Percentiles rank a stretch among this genome's conserved stretches.
Evolutionary conservation across 2,329 filamentous ascomycete species (phyloP).

Genomic region (Pseudogymnoascus sp.): DNA sequence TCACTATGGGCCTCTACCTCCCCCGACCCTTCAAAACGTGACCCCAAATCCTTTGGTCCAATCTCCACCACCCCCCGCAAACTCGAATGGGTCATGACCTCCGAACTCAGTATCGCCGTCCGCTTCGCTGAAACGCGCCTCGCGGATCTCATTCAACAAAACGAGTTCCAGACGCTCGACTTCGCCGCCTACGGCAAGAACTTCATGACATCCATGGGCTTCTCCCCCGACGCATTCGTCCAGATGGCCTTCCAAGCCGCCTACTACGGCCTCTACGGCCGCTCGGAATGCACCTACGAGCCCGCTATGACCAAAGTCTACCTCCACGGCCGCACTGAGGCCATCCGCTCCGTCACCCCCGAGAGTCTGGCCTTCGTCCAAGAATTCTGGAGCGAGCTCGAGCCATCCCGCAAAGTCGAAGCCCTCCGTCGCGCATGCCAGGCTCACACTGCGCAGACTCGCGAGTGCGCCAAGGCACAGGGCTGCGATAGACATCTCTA

Average conservation of each 20-base stretch:
- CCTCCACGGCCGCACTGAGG: slow-evolving; percentile 89
- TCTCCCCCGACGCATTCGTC: slow-evolving; percentile 94
- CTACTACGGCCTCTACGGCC: slow-evolving; percentile 92
- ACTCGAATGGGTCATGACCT: slow-evolving; percentile 94
- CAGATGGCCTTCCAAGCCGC: slow-evolving; percentile 99
- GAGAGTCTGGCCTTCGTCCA: slow-evolving; percentile 84
- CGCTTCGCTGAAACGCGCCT: slow-evolving; percentile 93
- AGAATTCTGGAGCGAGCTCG: slow-evolving; percentile 90
- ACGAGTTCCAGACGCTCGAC: slow-evolving; percentile 89
- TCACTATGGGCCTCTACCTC: slow-evolving; percentile 85
- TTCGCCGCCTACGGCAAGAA: slow-evolving; percentile 89
- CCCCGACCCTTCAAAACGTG: slow-evolving; percentile 86
- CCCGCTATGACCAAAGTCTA: slow-evolving; percentile 96
- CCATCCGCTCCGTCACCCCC: slow-evolving; percentile 75
- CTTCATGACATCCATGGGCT: slow-evolving; percentile 94
- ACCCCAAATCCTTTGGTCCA: slow-evolving; percentile 84
- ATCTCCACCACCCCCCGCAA: slow-evolving; percentile 92
- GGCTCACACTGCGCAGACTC: slow-evolving; percentile 72
- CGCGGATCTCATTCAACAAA: slow-evolving; percentile 90
- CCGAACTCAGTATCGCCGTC: slow-evolving; percentile 81
- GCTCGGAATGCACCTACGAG: slow-evolving; percentile 92
- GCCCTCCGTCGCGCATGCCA: slow-evolving; percentile 76
- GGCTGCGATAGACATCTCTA: slow-evolving; percentile 92
- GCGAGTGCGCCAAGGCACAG: slow-evolving; percentile 78
- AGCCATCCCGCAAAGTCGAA: slow-evolving; percentile 74